These are phyloP conservation scores for Penicillium pancosmium DNA, from an alignment of 495 filamentous ascomycete species.

Conservation along the genomic window DNA sequence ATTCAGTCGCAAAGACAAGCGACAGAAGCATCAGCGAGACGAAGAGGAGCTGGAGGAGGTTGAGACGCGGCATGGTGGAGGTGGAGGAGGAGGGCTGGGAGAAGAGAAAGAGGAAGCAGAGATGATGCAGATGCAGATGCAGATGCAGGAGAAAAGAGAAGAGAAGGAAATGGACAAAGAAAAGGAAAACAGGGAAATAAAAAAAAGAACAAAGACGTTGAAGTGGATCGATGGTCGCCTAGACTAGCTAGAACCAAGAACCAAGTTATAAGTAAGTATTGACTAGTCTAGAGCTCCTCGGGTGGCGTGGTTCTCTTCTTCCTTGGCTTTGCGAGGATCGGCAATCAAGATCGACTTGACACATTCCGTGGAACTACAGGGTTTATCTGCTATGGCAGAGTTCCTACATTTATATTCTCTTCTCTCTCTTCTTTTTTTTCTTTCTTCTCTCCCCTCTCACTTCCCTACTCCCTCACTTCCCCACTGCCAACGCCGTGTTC, in stretches of 20 bases:
- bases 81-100: constrained; percentile 22
- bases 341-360: too few species aligned
- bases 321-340: too few species aligned
- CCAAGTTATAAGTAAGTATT: too few species aligned
- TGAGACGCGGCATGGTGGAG: constrained; percentile 28
- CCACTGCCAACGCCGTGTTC: not conserved
- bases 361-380: too few species aligned
- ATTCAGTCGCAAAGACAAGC: constrained; percentile 24
- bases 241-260: too few species aligned
- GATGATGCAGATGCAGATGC: not conserved
- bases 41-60: constrained; percentile 25
- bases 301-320: too few species aligned
- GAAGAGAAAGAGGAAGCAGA: not conserved
- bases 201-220: constrained; percentile 8
- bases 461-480: too few species aligned
- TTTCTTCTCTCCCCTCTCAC: too few species aligned
- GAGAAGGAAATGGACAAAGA: not conserved
- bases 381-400: too few species aligned
- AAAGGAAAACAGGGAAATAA: constrained; percentile 7
- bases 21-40: constrained; percentile 23
- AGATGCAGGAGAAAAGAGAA: not conserved
- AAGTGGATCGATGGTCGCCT: not conserved
- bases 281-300: too few species aligned
- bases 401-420: too few species aligned
- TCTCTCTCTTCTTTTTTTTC: too few species aligned